These are phyloP conservation scores for Phyllachora maydis DNA, from an alignment of 2,329 filamentous ascomycete genomes.

Conservation along the genomic window DNA sequence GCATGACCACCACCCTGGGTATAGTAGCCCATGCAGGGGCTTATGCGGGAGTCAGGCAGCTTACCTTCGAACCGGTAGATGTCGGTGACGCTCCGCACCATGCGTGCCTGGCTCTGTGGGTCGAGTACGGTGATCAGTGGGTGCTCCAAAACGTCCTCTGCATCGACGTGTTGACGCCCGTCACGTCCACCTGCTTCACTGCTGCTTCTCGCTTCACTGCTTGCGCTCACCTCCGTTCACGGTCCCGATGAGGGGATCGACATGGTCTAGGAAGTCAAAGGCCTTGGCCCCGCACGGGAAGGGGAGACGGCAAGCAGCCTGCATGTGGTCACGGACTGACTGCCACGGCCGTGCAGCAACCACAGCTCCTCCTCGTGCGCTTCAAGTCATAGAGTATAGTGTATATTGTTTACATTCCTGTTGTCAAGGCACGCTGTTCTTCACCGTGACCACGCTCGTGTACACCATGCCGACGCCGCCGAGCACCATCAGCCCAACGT, in stretches of 20 bases:
- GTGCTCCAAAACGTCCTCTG: conserved; percentile 10
- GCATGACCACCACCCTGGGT: conserved; percentile 51
- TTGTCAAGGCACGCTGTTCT: conserved; percentile 18
- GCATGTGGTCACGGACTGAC: too few relatives aligned
- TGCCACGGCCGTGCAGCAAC: too few relatives aligned
- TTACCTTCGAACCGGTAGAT: conserved; percentile 45
- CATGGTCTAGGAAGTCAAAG: conserved; percentile 6
- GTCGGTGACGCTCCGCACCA: conserved; percentile 49
- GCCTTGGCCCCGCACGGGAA: neutral
- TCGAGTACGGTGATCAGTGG: conserved; percentile 47
- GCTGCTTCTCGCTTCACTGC: neutral
- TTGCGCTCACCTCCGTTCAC: conserved; percentile 7
- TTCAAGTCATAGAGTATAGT: too few relatives aligned
- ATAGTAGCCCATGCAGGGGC: conserved; percentile 42
- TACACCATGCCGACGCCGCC: conserved; percentile 50
- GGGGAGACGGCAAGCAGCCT: too few relatives aligned
- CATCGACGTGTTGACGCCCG: conserved; percentile 3
- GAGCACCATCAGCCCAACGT: conserved; percentile 39
- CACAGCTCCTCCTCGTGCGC: too few relatives aligned
- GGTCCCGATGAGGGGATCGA: conserved; percentile 10
- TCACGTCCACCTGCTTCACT: conserved; percentile 3
- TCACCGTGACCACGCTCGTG: conserved; percentile 42
- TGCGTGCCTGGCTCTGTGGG: conserved; percentile 35
- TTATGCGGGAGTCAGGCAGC: conserved; percentile 50
- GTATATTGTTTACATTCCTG: too few relatives aligned